phyloP scores from a whole-genome alignment of 257 asterid genomes.

The Fraxinus pennsylvanica region DNA sequence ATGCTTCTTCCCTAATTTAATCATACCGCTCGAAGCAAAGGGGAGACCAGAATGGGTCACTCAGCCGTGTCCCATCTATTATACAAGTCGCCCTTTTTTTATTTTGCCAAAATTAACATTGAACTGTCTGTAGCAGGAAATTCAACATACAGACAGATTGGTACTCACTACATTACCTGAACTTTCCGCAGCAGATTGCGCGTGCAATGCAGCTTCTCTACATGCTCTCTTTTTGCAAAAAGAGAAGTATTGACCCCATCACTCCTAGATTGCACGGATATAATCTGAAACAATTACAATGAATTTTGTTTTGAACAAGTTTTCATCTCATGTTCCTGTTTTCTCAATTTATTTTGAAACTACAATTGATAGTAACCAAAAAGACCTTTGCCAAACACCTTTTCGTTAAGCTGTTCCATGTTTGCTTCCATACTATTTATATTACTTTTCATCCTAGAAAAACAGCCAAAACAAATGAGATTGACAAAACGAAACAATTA shows the following conservation, averaged over 20 bases:
- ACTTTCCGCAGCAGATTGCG: conserved; percentile 91
- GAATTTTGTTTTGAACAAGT: neutral
- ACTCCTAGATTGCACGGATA: conserved; percentile 89
- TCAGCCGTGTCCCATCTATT: neutral
- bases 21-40: conserved; percentile 19
- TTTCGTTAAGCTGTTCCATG: conserved; percentile 97
- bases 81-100: neutral
- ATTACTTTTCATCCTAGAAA: conserved; percentile 91
- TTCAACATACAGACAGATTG: neutral
- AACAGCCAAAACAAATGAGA: conserved; percentile 29
- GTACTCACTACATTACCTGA: conserved; percentile 61
- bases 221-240: conserved; percentile 88
- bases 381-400: conserved; percentile 58
- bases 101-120: conserved; percentile 4
- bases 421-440: conserved; percentile 94
- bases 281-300: conserved; percentile 60
- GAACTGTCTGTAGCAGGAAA: conserved; percentile 3
- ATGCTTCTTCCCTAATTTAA: conserved; percentile 17
- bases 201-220: conserved; percentile 93
- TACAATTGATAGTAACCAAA: conserved; percentile 29
- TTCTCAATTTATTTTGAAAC: conserved; percentile 11
- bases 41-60: conserved; percentile 6
- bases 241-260: conserved; percentile 98
- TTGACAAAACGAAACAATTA: conserved; percentile 13
- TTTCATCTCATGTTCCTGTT: neutral